Evolutionary conservation across 192 early-diverging fungal genomes (phyloP).

Genomic region (Cladochytrium replicatum): DNA sequence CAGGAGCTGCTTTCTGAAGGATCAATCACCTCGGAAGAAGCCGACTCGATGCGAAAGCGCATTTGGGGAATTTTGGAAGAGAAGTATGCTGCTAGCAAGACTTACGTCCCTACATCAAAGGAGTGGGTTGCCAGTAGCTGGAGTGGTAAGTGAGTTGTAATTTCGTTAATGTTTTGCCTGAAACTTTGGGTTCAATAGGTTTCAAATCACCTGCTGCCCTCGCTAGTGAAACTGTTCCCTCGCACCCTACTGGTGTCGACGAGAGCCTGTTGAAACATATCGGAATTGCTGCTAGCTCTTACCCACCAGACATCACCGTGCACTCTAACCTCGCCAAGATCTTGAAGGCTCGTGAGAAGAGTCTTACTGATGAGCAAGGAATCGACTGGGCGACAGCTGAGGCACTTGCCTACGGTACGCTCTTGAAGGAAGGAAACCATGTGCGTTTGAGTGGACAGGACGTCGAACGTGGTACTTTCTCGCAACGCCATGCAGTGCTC

Average conservation of each 20-base stretch:
- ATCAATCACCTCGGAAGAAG: conserved; percentile 68
- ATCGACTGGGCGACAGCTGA: conserved; percentile 98
- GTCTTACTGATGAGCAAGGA: conserved; percentile 61
- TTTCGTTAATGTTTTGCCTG: not conserved
- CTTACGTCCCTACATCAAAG: conserved; percentile 76
- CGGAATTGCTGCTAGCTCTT: conserved; percentile 69
- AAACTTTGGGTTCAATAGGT: conserved; percentile 23
- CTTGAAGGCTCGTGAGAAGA: conserved; percentile 73
- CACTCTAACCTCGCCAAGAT: conserved; percentile 83
- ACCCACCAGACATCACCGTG: conserved; percentile 73
- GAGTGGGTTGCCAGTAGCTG: conserved; percentile 96
- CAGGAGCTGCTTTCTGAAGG: conserved; percentile 75
- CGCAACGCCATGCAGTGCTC: conserved; percentile 93
- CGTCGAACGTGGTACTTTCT: conserved; percentile 98
- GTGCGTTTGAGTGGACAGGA: conserved; percentile 92
- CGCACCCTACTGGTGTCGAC: conserved; percentile 59
- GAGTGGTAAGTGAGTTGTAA: conserved; percentile 47
- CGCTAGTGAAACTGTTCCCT: conserved; percentile 56
- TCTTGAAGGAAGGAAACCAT: conserved; percentile 86
- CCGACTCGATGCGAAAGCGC: conserved; percentile 80
- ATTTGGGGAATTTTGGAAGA: conserved; percentile 89
- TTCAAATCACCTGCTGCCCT: conserved; percentile 76
- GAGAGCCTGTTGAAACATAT: conserved; percentile 68
- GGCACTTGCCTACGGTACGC: conserved; percentile 81
- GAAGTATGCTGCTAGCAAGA: conserved; percentile 79